Evolutionary conservation across 2,329 filamentous ascomycete genomes (phyloP), one percentile per base, ranked within the genome.

Genomic region (Calycina marina): DNA sequence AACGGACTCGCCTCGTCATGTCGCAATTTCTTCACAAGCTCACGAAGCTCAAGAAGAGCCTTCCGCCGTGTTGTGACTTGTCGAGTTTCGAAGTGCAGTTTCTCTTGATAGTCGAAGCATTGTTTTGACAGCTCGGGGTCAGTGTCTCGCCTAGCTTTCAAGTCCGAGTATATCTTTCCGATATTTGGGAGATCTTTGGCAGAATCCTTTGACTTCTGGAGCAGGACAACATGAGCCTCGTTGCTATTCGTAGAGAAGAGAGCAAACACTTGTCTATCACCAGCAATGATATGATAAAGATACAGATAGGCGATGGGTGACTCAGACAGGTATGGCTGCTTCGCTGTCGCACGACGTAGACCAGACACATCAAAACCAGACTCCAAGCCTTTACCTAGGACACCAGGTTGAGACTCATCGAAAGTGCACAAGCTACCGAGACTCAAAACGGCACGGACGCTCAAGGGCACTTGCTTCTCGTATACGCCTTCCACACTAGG

Each of bases 401-500:
- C 86, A 45, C 88, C 92, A 38, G 80, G 72, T 46, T 94, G 86
- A 34, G 66, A 76, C 48, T 93, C 81, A 48, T 99, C 90, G 43
- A 98, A 93, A 2, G 84, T 92, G 53, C 90, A 98, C 17, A 81
- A 63, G 48, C 83, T 94, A 25, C 90, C 92, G 1, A 99, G 63
- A 44, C 90, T 81, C 6, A 99, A 68, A 18, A 98, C 70, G 4
- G 88, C 90, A 25, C 88, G 72, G 29, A 93, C 70, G 41, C 82
- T 83, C 4, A 96, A 63, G 1, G 92, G 85, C 1, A 99, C 67
- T 43, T 93, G 80, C 48, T 79, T 88, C 59, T 98, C 92, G 50
- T 99, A 99, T 10, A 98, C 85, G 17, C 92, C 92, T 56, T 98
- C 90, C 2, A 98, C 82, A 53, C 85, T 93, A 0, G 85, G 73